Evolutionary conservation across 306 rosid species (phyloP), one percentile per base, ranked within the genome.

Genomic region (Quercus gilva): DNA sequence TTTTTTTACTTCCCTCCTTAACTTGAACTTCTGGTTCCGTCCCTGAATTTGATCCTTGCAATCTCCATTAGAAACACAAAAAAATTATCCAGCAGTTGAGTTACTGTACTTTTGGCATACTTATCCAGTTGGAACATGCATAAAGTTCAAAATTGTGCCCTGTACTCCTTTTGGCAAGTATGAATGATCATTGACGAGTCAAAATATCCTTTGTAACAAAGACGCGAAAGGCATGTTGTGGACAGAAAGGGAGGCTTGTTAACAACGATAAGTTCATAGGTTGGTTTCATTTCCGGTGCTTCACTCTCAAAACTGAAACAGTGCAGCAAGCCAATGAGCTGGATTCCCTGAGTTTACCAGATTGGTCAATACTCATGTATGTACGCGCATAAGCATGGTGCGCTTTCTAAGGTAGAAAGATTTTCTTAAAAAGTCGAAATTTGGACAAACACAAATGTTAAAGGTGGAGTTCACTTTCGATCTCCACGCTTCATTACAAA

Each of bases 401-500:
- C 76, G 80, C 74, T 67, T 75, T 13, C 56, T 77, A 70, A 84
- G 10, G 72, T 77, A 78, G 80, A 26, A 56, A 4, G 1, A 7
- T 41, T 41, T 41, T 41, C 71, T 76, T 82, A 86, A 56, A 19
- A 14, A 14, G 72, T 77, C 84, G 82, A 26, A 56, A 4, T 70
- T 49, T 26, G 43, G 23, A 60, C 73, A 70, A n/a, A 13, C 67
- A 56, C 84, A 55, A 73, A 76, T 67, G 69, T 49, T 59, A 41
- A 49, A 65, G 12, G 63, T 60, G 14, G 0, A 43, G n/a, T 59
- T 76, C 17, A 45, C 71, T 79, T 74, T 78, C 80, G 69, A 83
- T 75, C 78, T 79, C 83, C 73, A 81, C 82, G 81, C 77, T 84
- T 83, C 84, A 86, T 79, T 79, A 79, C 68, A 56, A 75, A 41